These are phyloP conservation scores for Raddia distichophylla DNA, from an alignment of 176 grass and related monocot genomes.

Conservation along the genomic window DNA sequence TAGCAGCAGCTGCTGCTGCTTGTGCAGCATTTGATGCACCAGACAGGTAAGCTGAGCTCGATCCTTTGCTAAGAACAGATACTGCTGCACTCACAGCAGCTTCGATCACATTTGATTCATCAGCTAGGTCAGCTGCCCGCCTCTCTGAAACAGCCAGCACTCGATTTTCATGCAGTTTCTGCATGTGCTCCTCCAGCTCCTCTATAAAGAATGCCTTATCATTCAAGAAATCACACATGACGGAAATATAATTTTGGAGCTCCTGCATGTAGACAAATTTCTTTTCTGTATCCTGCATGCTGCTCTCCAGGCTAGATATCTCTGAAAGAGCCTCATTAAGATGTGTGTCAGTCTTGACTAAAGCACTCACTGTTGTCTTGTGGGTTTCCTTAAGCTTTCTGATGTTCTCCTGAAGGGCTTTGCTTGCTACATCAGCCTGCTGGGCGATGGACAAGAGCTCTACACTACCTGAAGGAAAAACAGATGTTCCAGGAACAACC, in stretches of 20 bases:
- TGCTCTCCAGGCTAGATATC: conserved; percentile 67
- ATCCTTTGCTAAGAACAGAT: conserved; percentile 74
- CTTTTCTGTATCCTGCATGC: conserved; percentile 69
- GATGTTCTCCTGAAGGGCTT: conserved; percentile 78
- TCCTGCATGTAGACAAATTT: conserved; percentile 94
- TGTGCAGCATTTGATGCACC: conserved; percentile 78
- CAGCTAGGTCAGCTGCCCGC: conserved; percentile 65
- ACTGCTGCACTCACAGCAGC: conserved; percentile 78
- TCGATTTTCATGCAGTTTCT: conserved; percentile 78
- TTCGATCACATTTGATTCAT: conserved; percentile 75
- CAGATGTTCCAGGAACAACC: conserved; percentile 38
- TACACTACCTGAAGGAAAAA: conserved; percentile 54
- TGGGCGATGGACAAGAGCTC: conserved; percentile 84
- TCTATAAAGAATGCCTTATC: conserved; percentile 94
- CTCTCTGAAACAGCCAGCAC: conserved; percentile 68
- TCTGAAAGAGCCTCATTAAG: conserved; percentile 86
- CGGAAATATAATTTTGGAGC: conserved; percentile 83
- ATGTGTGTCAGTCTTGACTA: conserved; percentile 69
- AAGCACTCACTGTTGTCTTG: conserved; percentile 62
- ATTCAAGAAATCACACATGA: conserved; percentile 91
- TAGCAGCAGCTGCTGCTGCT: conserved; percentile 63
- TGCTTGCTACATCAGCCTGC: conserved; percentile 77
- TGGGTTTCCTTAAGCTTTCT: conserved; percentile 79
- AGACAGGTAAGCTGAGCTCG: conserved; percentile 59
- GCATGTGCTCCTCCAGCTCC: conserved; percentile 90